Evolutionary conservation across 2,329 filamentous ascomycete species (phyloP).

Genomic region (Mycosphaerella sp.): DNA sequence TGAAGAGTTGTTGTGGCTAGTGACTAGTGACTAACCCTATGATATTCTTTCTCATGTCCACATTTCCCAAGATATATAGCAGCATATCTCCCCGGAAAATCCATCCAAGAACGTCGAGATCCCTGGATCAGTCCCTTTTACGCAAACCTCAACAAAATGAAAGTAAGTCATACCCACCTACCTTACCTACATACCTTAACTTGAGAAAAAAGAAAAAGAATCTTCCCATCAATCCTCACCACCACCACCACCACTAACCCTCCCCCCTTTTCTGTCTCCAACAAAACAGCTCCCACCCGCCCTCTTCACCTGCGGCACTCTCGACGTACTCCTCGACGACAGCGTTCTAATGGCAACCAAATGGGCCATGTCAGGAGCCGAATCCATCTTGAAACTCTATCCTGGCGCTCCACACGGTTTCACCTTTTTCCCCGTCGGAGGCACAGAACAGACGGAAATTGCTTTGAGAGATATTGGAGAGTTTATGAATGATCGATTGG

Average conservation of each 20-base stretch:
- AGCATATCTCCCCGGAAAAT: conserved; percentile 42
- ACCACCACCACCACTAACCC: too few relatives aligned
- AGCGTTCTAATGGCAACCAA: conserved; percentile 49
- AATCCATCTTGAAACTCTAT: conserved; percentile 46
- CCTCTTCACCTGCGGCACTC: conserved; percentile 50
- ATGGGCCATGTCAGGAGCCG: conserved; percentile 48
- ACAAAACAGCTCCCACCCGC: conserved; percentile 43
- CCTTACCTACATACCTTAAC: too few relatives aligned
- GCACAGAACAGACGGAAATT: conserved; percentile 20
- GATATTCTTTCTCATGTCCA: background rate
- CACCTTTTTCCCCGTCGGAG: conserved; percentile 37
- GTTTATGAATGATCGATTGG: background rate
- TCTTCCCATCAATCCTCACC: background rate
- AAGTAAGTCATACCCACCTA: conserved; percentile 8
- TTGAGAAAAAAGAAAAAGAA: background rate
- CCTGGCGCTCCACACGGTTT: conserved; percentile 50
- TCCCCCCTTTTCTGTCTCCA: background rate
- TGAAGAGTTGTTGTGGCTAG: too few relatives aligned
- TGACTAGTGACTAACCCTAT: too few relatives aligned
- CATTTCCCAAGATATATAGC: conserved; percentile 36
- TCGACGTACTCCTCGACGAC: conserved; percentile 50
- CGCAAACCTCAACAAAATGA: conserved; percentile 37
- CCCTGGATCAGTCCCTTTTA: conserved; percentile 47
- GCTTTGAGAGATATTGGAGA: background rate
- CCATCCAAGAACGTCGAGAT: conserved; percentile 37